Percentiles rank a stretch among this genome's conserved stretches.
Evolutionary conservation across 345 rosid genomes (phyloP).

Genomic region (Acer negundo): DNA sequence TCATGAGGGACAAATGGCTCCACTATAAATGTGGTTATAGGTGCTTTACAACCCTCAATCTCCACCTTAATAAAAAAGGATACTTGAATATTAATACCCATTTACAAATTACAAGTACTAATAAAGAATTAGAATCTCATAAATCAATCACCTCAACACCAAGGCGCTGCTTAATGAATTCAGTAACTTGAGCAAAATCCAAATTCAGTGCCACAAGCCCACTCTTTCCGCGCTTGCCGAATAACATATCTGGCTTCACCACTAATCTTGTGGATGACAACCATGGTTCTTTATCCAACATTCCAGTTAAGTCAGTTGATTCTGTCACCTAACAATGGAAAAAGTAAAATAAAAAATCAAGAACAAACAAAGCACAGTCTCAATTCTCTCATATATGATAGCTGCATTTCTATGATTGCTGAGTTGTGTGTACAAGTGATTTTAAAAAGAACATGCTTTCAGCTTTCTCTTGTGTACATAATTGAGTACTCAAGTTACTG

Average conservation of each 20-base stretch:
- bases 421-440: too few species aligned
- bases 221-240: slow-evolving; percentile 91
- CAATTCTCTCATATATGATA: too few species aligned
- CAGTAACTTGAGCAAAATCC: slow-evolving; percentile 90
- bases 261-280: slow-evolving; percentile 76
- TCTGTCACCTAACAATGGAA: slow-evolving; percentile 55
- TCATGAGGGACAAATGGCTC: slow-evolving; percentile 91
- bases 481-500: too few species aligned
- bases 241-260: slow-evolving; percentile 94
- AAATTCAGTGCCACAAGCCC: slow-evolving; percentile 87
- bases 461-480: too few species aligned
- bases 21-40: slow-evolving; percentile 86
- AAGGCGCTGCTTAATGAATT: slow-evolving; percentile 77
- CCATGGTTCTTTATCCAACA: slow-evolving; percentile 76
- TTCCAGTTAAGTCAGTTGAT: slow-evolving; percentile 70
- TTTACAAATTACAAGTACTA: slow-evolving; percentile 7
- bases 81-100: neutral
- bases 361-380: neutral
- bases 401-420: neutral
- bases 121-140: slow-evolving; percentile 5
- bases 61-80: slow-evolving; percentile 64
- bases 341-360: neutral
- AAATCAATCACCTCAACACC: slow-evolving; percentile 65
- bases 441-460: too few species aligned
- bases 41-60: slow-evolving; percentile 86